Base-by-base conservation (phyloP, 768 basidiomycete species). In the Sporobolomyces roseus region DNA sequence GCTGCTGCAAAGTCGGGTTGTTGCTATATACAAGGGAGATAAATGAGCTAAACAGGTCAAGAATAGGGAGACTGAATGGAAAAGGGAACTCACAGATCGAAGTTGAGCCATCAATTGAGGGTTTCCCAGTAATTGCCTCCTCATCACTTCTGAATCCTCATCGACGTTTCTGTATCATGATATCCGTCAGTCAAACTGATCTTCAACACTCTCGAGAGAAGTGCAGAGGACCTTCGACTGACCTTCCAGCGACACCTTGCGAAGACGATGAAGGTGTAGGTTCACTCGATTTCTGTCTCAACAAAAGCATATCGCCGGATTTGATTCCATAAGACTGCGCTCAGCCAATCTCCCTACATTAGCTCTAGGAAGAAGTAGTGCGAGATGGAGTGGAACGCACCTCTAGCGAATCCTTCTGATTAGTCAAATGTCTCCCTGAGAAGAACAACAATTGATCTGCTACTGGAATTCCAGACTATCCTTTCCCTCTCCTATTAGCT, bases 121-220 rank as follows among this genome's bases (percentile, higher is more conserved):
- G 79, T 97, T 85, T 4, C 93, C 91, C 17, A 98, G 81, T 21
- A 94, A 77, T 73, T 92, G 91, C 30, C 93, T 80, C 21, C 94
- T 84, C 86, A 92, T 90, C 85, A 87, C 88, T 79, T 98, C 94
- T 33, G 89, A 80, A 73, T 94, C 91, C 69, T 87, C 88, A 73
- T 87, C 85, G n/a, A 84, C 81, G 21, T 85, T 78, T 74, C 90
- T 91, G 72, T 54, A 19, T 36, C 12, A 12, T 45, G 43, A 30
- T 4, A 8, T 45, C 16, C 23, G 17, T 59, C 56, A n/a, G 13
- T 59, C 25, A 4, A 43, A 33, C 46, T 21, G 12, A 46, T 6
- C 7, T 17, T 41, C 38, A 9, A 41, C 10, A 41, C 9, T 9
- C 38, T 41, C 10, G 17, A 9, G 9, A 41, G 17, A 17, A 46